A percentile compares a stretch with the other conserved stretches of the same genome.
Evolutionary conservation across 2,329 filamentous ascomycete genomes (phyloP).

Genomic region (Cytospora mali): DNA sequence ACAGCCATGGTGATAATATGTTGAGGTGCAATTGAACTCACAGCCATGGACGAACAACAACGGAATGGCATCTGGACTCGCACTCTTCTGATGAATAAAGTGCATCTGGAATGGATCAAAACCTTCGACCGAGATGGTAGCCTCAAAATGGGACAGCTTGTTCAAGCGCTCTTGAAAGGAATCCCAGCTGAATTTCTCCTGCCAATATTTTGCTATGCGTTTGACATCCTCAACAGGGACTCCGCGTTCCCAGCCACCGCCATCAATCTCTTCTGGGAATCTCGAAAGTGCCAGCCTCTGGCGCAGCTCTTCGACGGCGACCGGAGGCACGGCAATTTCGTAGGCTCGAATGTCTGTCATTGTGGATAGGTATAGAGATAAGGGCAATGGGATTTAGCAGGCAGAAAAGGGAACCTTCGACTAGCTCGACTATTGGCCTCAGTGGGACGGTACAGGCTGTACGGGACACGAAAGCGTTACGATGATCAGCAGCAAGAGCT

Average conservation of each 20-base stretch:
- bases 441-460: too few species aligned
- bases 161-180: slow-evolving; percentile 61
- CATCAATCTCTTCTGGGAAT: slow-evolving; percentile 59
- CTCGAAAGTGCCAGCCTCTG: slow-evolving; percentile 12
- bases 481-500: too few species aligned
- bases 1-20: neutral
- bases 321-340: neutral
- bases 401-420: too few species aligned
- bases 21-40: neutral
- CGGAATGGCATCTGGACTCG: slow-evolving; percentile 40
- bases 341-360: slow-evolving; percentile 11
- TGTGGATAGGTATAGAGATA: too few species aligned
- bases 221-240: slow-evolving; percentile 61
- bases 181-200: slow-evolving; percentile 61
- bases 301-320: slow-evolving; percentile 1
- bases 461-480: too few species aligned
- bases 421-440: too few species aligned
- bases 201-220: slow-evolving; percentile 60
- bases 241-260: slow-evolving; percentile 55
- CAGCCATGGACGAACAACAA: slow-evolving; percentile 47
- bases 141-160: slow-evolving; percentile 59
- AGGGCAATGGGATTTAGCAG: too few species aligned
- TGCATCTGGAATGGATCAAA: slow-evolving; percentile 65
- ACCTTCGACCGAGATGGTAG: slow-evolving; percentile 55
- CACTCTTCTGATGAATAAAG: slow-evolving; percentile 58